phyloP scores from a whole-genome alignment of 371 early-diverging fungal species.

The Mucor indicus region DNA sequence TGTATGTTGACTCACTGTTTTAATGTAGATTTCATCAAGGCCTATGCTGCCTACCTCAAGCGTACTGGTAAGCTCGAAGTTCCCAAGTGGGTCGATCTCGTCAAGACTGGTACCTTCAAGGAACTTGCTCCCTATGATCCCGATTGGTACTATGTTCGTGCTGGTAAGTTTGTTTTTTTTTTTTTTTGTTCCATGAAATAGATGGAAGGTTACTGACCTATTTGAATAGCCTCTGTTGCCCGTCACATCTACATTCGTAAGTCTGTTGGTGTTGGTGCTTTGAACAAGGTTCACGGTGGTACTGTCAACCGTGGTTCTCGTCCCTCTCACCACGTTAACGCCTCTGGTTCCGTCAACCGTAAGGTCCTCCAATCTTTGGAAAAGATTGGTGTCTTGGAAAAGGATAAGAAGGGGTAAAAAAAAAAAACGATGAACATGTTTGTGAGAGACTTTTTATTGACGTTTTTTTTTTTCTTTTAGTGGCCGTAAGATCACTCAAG shows the following conservation, averaged over 20 bases:
- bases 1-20: neutral
- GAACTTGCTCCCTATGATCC: constrained; percentile 95
- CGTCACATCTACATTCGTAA: constrained; percentile 95
- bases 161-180: constrained; percentile 55
- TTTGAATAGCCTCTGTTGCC: constrained; percentile 80
- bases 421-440: neutral
- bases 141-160: constrained; percentile 98
- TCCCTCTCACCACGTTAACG: constrained; percentile 85
- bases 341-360: constrained; percentile 89
- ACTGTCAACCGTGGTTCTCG: constrained; percentile 87
- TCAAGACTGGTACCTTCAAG: constrained; percentile 94
- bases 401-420: constrained; percentile 78
- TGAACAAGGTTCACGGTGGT: constrained; percentile 91
- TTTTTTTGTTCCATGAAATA: neutral
- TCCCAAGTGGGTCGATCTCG: constrained; percentile 96
- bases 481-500: constrained; percentile 81
- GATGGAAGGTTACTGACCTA: neutral
- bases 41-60: constrained; percentile 97
- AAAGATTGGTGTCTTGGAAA: constrained; percentile 93
- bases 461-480: constrained; percentile 23
- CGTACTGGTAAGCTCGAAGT: constrained; percentile 95
- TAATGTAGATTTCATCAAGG: constrained; percentile 78
- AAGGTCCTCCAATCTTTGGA: constrained; percentile 95
- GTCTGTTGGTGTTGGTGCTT: constrained; percentile 91
- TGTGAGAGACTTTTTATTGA: neutral